phyloP scores from a whole-genome alignment of 345 rosid species.

The Toxicodendron radicans region DNA sequence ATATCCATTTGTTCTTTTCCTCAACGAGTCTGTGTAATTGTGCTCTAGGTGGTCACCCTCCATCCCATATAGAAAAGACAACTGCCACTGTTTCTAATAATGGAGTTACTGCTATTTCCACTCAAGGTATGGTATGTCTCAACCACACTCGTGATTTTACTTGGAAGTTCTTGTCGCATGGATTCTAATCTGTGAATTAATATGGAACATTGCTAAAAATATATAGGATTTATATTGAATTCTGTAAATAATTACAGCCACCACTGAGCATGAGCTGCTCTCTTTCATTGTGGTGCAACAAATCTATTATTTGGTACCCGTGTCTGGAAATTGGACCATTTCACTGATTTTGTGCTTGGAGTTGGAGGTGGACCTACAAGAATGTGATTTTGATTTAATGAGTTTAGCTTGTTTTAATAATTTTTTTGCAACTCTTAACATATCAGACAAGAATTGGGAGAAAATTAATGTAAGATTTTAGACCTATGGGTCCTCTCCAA shows the following conservation, averaged over 20 bases:
- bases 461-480: not conserved
- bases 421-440: not conserved
- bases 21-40: not conserved
- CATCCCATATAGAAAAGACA: not conserved
- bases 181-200: not conserved
- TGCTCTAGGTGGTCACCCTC: not conserved
- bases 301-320: constrained; percentile 5
- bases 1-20: not conserved
- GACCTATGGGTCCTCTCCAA: constrained; percentile 21
- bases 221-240: not conserved
- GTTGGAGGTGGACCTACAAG: constrained; percentile 21
- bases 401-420: not conserved
- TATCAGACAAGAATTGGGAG: constrained; percentile 12
- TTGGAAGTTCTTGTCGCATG: not conserved
- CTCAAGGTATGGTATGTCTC: not conserved
- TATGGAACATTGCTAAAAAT: not conserved
- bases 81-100: not conserved
- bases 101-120: not conserved
- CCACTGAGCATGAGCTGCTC: not conserved
- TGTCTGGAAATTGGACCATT: constrained; percentile 18
- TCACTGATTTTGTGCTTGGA: constrained; percentile 12
- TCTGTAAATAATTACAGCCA: not conserved
- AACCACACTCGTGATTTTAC: not conserved
- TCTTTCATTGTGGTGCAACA: constrained; percentile 4
- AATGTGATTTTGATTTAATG: not conserved